Percentiles rank a stretch among this genome's conserved stretches.
These are phyloP conservation scores for Hypoxylon sp. DNA, from an alignment of 2,329 filamentous ascomycete species.

Conservation along the genomic window DNA sequence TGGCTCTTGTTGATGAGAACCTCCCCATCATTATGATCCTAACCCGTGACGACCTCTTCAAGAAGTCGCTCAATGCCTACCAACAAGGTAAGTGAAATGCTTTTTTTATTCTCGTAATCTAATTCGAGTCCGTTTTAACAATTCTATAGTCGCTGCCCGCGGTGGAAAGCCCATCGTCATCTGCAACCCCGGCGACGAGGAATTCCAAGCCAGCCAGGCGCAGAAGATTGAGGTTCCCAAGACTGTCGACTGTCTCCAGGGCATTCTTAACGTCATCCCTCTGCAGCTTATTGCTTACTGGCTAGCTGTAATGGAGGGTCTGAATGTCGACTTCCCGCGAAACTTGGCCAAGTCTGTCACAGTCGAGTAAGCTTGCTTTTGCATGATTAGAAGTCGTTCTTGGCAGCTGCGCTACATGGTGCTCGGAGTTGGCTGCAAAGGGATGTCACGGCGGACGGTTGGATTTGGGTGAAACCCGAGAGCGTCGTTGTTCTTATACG, in stretches of 20 bases:
- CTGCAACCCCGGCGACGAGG: conserved; percentile 90
- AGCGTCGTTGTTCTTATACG: conserved; percentile 45
- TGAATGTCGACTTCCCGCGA: conserved; percentile 98
- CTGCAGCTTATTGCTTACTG: conserved; percentile 99
- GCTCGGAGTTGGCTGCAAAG: conserved; percentile 48
- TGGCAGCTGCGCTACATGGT: conserved; percentile 40
- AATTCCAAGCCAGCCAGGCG: conserved; percentile 89
- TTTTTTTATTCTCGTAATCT: not conserved
- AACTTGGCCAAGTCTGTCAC: conserved; percentile 99
- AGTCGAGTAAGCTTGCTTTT: conserved; percentile 79
- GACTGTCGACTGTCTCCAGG: conserved; percentile 95
- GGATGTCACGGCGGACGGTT: conserved; percentile 44
- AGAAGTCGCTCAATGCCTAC: conserved; percentile 99
- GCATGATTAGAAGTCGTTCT: conserved; percentile 30
- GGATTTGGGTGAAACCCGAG: conserved; percentile 45
- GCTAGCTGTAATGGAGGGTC: conserved; percentile 94
- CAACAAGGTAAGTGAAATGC: conserved; percentile 80
- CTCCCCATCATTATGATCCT: conserved; percentile 99
- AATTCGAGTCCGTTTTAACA: conserved; percentile 44
- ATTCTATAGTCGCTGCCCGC: conserved; percentile 84
- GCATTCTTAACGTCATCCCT: conserved; percentile 96
- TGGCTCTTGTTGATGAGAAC: conserved; percentile 97
- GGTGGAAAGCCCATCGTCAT: conserved; percentile 98
- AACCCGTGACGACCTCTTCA: conserved; percentile 94
- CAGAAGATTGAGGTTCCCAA: conserved; percentile 98